A percentile compares a stretch with the other conserved stretches of the same genome.
phyloP scores from a whole-genome alignment of 352 stramenopile genomes.

The Peronospora belbahrii region DNA sequence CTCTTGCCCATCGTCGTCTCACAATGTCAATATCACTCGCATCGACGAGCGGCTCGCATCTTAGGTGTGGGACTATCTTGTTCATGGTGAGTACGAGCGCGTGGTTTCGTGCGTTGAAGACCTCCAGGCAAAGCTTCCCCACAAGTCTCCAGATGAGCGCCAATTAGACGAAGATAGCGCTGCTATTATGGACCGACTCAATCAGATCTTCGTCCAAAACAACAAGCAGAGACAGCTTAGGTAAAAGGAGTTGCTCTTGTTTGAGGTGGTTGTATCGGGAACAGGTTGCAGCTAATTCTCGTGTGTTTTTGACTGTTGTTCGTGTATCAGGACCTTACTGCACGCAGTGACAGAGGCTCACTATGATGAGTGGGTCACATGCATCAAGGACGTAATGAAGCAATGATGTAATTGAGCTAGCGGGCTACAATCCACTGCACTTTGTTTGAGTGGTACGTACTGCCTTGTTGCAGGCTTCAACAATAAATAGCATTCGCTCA shows the following conservation, averaged over 20 bases:
- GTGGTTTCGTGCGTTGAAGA: constrained; percentile 57
- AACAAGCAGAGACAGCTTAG: constrained; percentile 39
- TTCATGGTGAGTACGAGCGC: constrained; percentile 54
- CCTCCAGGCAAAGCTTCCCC: constrained; percentile 53
- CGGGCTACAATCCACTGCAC: no score
- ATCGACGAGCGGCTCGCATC: constrained; percentile 61
- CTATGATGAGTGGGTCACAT: constrained; percentile 36
- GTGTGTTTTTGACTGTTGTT: constrained; percentile 1
- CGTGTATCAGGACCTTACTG: constrained; percentile 32
- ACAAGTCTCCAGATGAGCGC: constrained; percentile 13
- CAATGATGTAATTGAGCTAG: no score
- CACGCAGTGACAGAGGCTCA: constrained; percentile 47
- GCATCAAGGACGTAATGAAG: constrained; percentile 39
- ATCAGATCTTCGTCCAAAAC: constrained; percentile 33
- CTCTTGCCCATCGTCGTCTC: not conserved
- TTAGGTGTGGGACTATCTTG: constrained; percentile 46
- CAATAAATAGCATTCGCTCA: no score
- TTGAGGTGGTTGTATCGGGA: not conserved
- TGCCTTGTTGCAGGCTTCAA: no score
- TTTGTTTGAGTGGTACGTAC: no score
- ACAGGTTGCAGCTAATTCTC: not conserved
- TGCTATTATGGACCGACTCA: constrained; percentile 26
- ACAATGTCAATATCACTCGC: constrained; percentile 5
- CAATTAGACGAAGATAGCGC: constrained; percentile 15
- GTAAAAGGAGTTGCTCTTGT: constrained; percentile 7